A percentile compares a stretch with the other conserved stretches of the same genome.
phyloP scores from a whole-genome alignment of 495 filamentous ascomycete genomes.

The Aspergillus coremiiformis region DNA sequence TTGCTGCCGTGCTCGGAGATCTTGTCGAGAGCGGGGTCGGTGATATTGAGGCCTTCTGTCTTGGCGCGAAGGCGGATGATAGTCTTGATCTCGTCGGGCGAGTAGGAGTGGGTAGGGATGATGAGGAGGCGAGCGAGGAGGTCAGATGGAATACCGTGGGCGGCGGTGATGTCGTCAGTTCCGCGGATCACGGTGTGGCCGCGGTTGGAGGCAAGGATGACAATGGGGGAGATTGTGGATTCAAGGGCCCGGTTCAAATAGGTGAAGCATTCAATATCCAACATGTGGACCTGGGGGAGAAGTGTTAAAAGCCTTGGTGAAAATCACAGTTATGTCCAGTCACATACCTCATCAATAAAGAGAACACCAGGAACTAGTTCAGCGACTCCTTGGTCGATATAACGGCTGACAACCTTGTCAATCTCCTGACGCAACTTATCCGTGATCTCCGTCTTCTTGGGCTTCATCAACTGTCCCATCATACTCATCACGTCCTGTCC shows the following conservation, averaged over 20 bases:
- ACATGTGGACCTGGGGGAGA: constrained; percentile 77
- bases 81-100: constrained; percentile 74
- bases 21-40: constrained; percentile 75
- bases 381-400: constrained; percentile 96
- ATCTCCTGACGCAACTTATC: constrained; percentile 93
- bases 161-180: constrained; percentile 71
- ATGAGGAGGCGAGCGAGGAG: constrained; percentile 89
- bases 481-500: constrained; percentile 99
- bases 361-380: constrained; percentile 94
- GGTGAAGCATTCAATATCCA: constrained; percentile 97
- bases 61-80: constrained; percentile 78
- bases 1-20: constrained; percentile 76
- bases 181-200: constrained; percentile 85
- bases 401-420: constrained; percentile 97
- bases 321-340: not conserved
- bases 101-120: constrained; percentile 84
- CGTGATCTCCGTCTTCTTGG: constrained; percentile 97
- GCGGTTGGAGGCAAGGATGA: constrained; percentile 94
- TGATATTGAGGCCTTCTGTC: constrained; percentile 72
- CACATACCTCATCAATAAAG: constrained; percentile 91
- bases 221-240: constrained; percentile 85
- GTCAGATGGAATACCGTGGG: constrained; percentile 90
- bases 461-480: constrained; percentile 99
- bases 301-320: not conserved
- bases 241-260: constrained; percentile 97